Evolutionary conservation across 2,329 filamentous ascomycete genomes (phyloP), one percentile per base, ranked within the genome.

Genomic region (Alternaria brassicicola): DNA sequence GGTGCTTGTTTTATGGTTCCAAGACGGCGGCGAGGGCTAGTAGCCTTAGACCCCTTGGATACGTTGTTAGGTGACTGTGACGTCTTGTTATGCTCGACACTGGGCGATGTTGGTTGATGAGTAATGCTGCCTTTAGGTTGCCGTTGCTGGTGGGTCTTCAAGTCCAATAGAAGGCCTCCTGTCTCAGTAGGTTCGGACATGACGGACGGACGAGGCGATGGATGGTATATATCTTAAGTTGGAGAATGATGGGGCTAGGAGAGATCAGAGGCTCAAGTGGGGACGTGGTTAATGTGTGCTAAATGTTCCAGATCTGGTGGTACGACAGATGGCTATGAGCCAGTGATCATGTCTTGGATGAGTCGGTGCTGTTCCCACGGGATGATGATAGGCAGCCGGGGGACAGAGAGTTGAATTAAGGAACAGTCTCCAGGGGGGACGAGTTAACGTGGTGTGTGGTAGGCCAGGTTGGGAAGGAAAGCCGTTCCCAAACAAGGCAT

Each of bases 401-500:
- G 63, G 68, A 70, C 59, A 58, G 52, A 63, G 62, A 56, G 62
- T 65, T 66, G 66, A 71, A 69, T 72, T 67, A 71, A 72, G 71
- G 67, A 62, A 70, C 61, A 56, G 33, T 63, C 52, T 57, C 57
- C 65, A 65, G 68, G 68, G 71, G 56, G 65, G 59, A 67, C 52
- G 57, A 66, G 60, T 59, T 63, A 59, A 60, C 61, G 59, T 64
- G 65, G 66, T 69, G 58, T 62, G 65, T 65, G 61, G 55, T 57
- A 59, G 62, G 59, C 70, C 69, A 56, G 45, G 69, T 64, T 60
- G 62, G 71, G 73, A 61, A 64, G 45, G 43, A 69, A 45, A 52
- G 64, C 71, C 65, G 74, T 67, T 68, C 72, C 73, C 76, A 76
- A 72, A 69, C 63, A 66, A 64, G 72, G 62, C 61, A 68, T 67